Evolutionary conservation across 2,329 filamentous ascomycete species (phyloP), one percentile per base, ranked within the genome.

Genomic region (Talaromyces pinophilus): DNA sequence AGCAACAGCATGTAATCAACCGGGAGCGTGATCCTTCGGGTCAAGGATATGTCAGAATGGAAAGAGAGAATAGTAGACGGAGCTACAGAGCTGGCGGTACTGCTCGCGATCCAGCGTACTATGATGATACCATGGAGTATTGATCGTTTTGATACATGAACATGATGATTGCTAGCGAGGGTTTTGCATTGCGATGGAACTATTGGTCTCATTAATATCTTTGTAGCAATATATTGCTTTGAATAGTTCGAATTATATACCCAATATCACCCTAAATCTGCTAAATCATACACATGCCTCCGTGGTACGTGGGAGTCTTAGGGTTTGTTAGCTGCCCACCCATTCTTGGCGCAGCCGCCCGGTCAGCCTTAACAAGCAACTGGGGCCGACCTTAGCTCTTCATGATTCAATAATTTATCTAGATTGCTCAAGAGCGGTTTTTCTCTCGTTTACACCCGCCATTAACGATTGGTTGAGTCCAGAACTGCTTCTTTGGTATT

Each of bases 61-160:
- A 64, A 48, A 59, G 62, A 44, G 52, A 64, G 2, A 59, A 35
- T 59, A 57, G 25, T 10, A 55, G 62, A 35, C 52, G 62, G 40
- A 64, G 33, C 13, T 64, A 35, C 38, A 64, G 52, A 19, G 22
- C 40, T 33, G 38, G 50, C 48, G 50, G 38, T 15, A 35, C 10
- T 11, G n/a, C 28, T n/a, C 62, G 62, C 13, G 62, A 64, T 15
- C 30, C 28, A 40, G 42, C 38, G 19, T 65, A 60, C 30, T 65
- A 65, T 55, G 63, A 65, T 61, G 63, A 65, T 28, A 42, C 42
- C n/a, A 61, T 61, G 15, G 63, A 65, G n/a, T 65, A 65, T 50
- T 64, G 62, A 64, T n/a, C 42, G 35, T 22, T 62, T 11, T 44
- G 30, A 7, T 22, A 38, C 25, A 60, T 30, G n/a, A 22, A 57